A percentile compares a stretch with the other conserved stretches of the same genome.
Evolutionary conservation across 306 rosid genomes (phyloP).

Genomic region (Medicago arabica): DNA sequence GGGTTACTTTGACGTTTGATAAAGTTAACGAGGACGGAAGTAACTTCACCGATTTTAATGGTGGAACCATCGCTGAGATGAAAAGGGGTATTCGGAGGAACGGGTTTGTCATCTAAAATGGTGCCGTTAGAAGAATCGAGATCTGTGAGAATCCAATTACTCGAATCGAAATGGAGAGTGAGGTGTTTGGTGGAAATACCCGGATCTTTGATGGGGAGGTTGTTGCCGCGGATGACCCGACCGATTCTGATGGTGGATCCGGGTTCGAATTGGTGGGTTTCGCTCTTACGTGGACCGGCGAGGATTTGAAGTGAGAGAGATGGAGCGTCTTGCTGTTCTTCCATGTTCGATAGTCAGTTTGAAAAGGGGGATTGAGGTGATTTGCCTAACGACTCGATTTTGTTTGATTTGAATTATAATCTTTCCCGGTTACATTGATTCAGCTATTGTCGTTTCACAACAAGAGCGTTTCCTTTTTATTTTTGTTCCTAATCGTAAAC

Average conservation of each 20-base stretch:
- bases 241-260: conserved; percentile 64
- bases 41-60: conserved; percentile 71
- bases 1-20: conserved; percentile 43
- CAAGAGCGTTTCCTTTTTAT: too few relatives aligned
- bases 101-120: conserved; percentile 48
- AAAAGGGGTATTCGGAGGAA: conserved; percentile 52
- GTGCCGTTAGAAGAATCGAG: conserved; percentile 88
- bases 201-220: conserved; percentile 65
- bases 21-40: conserved; percentile 58
- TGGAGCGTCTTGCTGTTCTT: conserved; percentile 17
- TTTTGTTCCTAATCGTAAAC: too few relatives aligned
- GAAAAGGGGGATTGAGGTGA: not conserved
- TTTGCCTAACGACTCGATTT: too few relatives aligned
- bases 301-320: conserved; percentile 55
- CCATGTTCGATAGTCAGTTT: conserved; percentile 44
- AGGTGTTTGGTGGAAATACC: conserved; percentile 84
- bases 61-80: conserved; percentile 53
- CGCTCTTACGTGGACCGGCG: conserved; percentile 73
- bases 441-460: too few relatives aligned
- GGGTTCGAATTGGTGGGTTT: conserved; percentile 58
- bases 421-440: not conserved
- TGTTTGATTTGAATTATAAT: not conserved
- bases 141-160: conserved; percentile 69
- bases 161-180: conserved; percentile 46
- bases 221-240: conserved; percentile 72